These are phyloP conservation scores for Colletotrichum brevisporum DNA, from an alignment of 2,329 filamentous ascomycete species.

Conservation along the genomic window DNA sequence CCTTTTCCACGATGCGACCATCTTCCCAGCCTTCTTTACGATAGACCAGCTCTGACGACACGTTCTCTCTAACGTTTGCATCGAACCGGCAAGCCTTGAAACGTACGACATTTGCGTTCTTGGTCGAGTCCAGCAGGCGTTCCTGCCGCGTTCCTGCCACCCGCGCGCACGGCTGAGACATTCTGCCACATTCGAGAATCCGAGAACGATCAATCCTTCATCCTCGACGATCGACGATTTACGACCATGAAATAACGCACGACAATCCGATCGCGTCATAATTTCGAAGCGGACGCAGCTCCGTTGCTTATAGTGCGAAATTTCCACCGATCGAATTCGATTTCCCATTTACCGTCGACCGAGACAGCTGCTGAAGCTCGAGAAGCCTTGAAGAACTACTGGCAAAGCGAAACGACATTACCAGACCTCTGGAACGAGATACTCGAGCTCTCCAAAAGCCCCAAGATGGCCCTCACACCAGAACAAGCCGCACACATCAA, in stretches of 20 bases:
- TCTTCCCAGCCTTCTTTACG: background rate
- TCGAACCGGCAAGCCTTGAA: background rate
- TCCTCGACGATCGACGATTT: background rate
- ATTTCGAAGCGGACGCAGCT: too few relatives aligned
- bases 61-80: background rate
- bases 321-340: too few relatives aligned
- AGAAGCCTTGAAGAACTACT: too few relatives aligned
- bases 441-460: background rate
- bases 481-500: slow-evolving; percentile 28
- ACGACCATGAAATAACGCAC: background rate
- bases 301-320: too few relatives aligned
- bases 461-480: slow-evolving; percentile 21
- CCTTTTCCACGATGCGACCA: slow-evolving; percentile 1
- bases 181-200: slow-evolving; percentile 14
- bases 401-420: background rate
- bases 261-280: too few relatives aligned
- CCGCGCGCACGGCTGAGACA: slow-evolving; percentile 20
- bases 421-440: background rate
- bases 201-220: background rate
- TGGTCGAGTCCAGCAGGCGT: background rate
- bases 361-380: too few relatives aligned
- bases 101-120: slow-evolving; percentile 8
- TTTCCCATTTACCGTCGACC: too few relatives aligned
- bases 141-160: background rate
- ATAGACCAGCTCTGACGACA: background rate